Evolutionary conservation across 495 filamentous ascomycete species (phyloP), one percentile per base, ranked within the genome.

Genomic region (Neurospora sp.): DNA sequence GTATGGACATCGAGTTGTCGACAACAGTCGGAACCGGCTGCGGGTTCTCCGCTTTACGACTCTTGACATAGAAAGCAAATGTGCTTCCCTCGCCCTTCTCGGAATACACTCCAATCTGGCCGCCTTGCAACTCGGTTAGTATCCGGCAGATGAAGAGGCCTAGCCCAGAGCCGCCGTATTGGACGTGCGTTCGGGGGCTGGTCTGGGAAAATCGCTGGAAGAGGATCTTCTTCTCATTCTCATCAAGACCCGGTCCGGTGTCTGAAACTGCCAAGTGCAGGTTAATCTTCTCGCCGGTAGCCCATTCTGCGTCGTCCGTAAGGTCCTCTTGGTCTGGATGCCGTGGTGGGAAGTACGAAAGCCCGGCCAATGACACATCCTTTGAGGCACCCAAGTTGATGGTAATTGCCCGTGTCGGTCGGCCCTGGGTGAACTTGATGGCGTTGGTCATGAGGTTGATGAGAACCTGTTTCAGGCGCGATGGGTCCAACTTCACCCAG

Each of bases 161-260:
- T 3, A 97, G 85, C 0, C 94, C 93, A 6, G 89, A 93, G 4
- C 93, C 93, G 22, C 93, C 93, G 74, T 96, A 96, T 44, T 91
- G 88, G 1, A 92, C 88, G 72, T 95, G 92, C 0, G 93, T 95
- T 48, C 90, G 86, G 3, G 92, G 92, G 31, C 83, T 84, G 14
- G 91, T 91, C 81, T 96, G 93, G 4, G 90, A 92, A 81, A 96
- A 96, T 14, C 93, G 87, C 70, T 91, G 88, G 78, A 97, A 97
- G 0, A 97, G 84, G 9, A 90, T 83, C 72, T 91, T 90, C 79
- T 89, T 92, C 76, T 93, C 90, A 70, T 91, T 86, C 27, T 90
- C 88, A 72, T 85, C 91, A 37, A 97, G 84, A 0, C 93, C 93
- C 12, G 91, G 88, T 0, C 93, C 93, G 1, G 92, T 93, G 76